A percentile compares a stretch with the other conserved stretches of the same genome.
Evolutionary conservation across 1,284 basidiomycete species (phyloP).

Genomic region (Ceratobasidium sp.): DNA sequence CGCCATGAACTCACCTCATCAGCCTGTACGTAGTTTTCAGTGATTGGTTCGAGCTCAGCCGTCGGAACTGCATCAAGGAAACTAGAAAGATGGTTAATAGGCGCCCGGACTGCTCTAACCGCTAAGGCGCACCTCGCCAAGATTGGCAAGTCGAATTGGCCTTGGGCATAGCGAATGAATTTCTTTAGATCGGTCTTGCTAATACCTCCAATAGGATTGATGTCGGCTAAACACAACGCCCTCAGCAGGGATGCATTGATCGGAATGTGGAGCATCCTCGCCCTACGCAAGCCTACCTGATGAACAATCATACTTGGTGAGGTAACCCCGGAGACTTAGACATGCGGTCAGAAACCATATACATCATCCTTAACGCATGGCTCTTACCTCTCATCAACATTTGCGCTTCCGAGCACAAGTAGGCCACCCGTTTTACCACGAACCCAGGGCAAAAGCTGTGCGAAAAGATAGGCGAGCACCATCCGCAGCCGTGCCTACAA

Average conservation of each 20-base stretch:
- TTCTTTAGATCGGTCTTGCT: slow-evolving; percentile 97
- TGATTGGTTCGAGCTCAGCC: slow-evolving; percentile 96
- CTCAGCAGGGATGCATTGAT: slow-evolving; percentile 11
- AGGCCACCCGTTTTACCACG: slow-evolving; percentile 84
- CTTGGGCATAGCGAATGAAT: slow-evolving; percentile 87
- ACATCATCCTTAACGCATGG: slow-evolving; percentile 14
- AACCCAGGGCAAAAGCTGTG: slow-evolving; percentile 94
- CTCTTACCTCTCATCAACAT: slow-evolving; percentile 91
- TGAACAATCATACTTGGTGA: slow-evolving; percentile 97
- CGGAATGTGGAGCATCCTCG: neutral
- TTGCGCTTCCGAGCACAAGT: slow-evolving; percentile 94
- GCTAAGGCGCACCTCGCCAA: slow-evolving; percentile 64
- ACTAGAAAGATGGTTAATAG: slow-evolving; percentile 51
- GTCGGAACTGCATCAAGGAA: slow-evolving; percentile 93
- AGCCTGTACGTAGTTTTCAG: slow-evolving; percentile 90
- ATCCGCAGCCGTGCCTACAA: slow-evolving; percentile 85
- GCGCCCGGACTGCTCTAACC: slow-evolving; percentile 1
- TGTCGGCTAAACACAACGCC: slow-evolving; percentile 68
- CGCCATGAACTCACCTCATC: slow-evolving; percentile 72
- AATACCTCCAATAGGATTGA: slow-evolving; percentile 98
- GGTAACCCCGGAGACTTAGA: slow-evolving; percentile 85
- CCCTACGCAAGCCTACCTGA: slow-evolving; percentile 60
- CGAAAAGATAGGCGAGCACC: slow-evolving; percentile 97
- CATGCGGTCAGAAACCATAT: slow-evolving; percentile 23
- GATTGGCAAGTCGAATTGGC: slow-evolving; percentile 83